Evolutionary conservation across 768 basidiomycete genomes (phyloP).

Genomic region (Cubamyces sp.): DNA sequence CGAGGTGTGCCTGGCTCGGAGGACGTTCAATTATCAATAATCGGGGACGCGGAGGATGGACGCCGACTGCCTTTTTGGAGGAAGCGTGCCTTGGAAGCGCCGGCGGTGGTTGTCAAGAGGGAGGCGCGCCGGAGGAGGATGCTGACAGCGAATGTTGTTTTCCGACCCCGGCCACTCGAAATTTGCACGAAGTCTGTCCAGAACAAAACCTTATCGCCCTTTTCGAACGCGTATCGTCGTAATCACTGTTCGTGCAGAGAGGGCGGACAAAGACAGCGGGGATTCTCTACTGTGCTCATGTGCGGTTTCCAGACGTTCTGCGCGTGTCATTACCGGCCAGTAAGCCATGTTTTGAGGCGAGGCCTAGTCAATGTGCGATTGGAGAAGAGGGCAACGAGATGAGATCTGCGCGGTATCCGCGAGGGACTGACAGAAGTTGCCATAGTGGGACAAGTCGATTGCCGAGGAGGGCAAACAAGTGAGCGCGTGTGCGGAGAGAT

Average conservation of each 20-base stretch:
- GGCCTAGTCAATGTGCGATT: not conserved
- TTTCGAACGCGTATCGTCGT: not conserved
- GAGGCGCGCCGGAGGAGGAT: not conserved
- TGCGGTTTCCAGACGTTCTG: not conserved
- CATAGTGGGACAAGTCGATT: slow-evolving; percentile 8
- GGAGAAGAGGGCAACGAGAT: not conserved
- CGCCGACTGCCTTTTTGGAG: not conserved
- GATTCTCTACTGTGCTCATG: not conserved
- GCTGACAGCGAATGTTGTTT: not conserved
- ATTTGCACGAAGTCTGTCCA: not conserved
- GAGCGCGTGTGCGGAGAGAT: no score
- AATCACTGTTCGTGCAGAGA: not conserved
- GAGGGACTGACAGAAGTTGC: slow-evolving; percentile 11
- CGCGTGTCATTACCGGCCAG: not conserved
- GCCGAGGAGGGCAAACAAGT: not conserved
- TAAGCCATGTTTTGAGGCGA: not conserved
- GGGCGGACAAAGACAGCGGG: no score
- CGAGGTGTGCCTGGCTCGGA: no score
- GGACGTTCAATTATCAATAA: no score
- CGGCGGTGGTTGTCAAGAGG: slow-evolving; percentile 1
- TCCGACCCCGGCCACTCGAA: not conserved
- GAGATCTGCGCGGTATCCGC: slow-evolving; percentile 1
- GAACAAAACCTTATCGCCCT: not conserved
- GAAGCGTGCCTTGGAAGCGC: not conserved
- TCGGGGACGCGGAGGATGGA: no score